Base-by-base conservation (phyloP, 805 yeast genomes). In the Wickerhamomyces sydowiorum region DNA sequence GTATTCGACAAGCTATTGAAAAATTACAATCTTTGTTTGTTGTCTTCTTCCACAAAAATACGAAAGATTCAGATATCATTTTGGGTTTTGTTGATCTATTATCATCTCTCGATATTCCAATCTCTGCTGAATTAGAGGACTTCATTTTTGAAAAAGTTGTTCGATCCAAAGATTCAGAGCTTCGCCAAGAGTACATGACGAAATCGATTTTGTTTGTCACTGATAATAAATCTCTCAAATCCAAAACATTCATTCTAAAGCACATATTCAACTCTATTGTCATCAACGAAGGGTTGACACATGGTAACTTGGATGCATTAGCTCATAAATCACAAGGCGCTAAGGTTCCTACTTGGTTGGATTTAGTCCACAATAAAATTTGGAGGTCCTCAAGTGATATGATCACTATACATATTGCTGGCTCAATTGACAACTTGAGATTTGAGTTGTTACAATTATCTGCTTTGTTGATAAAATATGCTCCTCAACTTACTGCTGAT, bases 361-460 rank as follows among this genome's bases (percentile, higher is more conserved):
- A 70, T 13, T 49, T 70, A 9, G 72, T 91, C 3, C 80, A 78
- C 48, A 66, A 70, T 8, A 74, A 76, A 43, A 69, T 93, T 6
- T 93, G 99, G 99, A 73, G 76, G 47, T 73, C 82, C 0, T 69
- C 75, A 1, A 69, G 73, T 40, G 81, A 80, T 37, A 60, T 69
- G 42, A 67, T 73, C 30, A 67, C 75, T 6, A 69, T 69, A 43
- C 72, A 73, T 46, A 70, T 78, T 14, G 74, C 88, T 1, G 93
- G 91, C 3, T 70, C 80, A 4, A 72, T 80, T 48, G 97, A 93
- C 56, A 69, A 74, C 29, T 83, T 77, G 61, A 70, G 96, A 43
- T 76, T 86, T 47, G 93, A 86, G 44, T 65, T 91, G 8, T 68
- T 93, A 19, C 96, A 90, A 50, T 61, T 89, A 57, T 84, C 98